These are phyloP conservation scores for Salvia miltiorrhiza DNA, from an alignment of 257 asterid species.

Conservation along the genomic window DNA sequence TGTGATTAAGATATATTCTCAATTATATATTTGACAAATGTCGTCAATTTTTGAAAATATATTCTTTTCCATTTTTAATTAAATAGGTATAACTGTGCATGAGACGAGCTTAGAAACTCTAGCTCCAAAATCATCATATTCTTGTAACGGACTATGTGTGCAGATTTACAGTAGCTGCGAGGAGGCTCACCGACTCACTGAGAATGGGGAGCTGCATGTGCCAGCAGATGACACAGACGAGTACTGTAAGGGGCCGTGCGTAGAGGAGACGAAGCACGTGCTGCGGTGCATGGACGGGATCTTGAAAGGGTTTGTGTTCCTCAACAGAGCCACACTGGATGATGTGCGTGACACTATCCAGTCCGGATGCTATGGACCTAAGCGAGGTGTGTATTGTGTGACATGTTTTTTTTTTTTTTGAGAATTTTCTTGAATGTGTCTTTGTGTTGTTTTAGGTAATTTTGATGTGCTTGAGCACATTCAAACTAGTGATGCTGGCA, in stretches of 20 bases:
- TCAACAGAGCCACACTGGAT: conserved; percentile 49
- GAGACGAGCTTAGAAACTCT: neutral
- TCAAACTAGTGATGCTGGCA: conserved; percentile 32
- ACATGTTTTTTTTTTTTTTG: neutral
- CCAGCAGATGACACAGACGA: conserved; percentile 52
- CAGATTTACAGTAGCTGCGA: conserved; percentile 68
- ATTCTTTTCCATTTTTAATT: too few relatives aligned
- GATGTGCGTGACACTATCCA: conserved; percentile 53
- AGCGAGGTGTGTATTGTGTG: conserved; percentile 41
- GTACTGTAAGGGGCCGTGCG: conserved; percentile 72
- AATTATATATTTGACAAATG: too few relatives aligned
- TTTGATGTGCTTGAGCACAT: conserved; percentile 58
- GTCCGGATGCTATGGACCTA: conserved; percentile 70
- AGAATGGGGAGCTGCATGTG: conserved; percentile 61
- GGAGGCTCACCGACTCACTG: conserved; percentile 55
- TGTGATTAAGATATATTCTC: too few relatives aligned
- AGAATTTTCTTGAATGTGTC: neutral
- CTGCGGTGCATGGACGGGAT: conserved; percentile 52
- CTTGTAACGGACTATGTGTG: neutral
- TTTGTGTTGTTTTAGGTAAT: conserved; percentile 41
- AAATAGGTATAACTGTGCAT: too few relatives aligned
- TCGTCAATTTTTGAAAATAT: too few relatives aligned
- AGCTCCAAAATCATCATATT: neutral
- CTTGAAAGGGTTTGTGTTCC: conserved; percentile 42
- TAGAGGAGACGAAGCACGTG: conserved; percentile 57